Percentiles rank a stretch among this genome's conserved stretches.
phyloP scores from a whole-genome alignment of 1,139 yeast genomes.

The Entelexis sorbosivorans region DNA sequence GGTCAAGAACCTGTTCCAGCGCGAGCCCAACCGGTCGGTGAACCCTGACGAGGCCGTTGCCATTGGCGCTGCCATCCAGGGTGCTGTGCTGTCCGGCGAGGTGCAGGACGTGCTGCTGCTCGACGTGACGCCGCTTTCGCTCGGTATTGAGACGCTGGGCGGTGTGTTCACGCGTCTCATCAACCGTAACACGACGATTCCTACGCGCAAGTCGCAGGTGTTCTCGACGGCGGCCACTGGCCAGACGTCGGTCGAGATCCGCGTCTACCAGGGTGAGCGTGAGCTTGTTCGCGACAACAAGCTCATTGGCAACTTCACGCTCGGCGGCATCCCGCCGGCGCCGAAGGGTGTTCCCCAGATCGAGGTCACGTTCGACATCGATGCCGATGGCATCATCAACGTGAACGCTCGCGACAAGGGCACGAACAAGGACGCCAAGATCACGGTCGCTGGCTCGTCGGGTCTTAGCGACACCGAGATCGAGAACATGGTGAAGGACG shows the following conservation, averaged over 20 bases:
- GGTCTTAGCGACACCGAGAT: slow-evolving; percentile 81
- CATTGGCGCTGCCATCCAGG: slow-evolving; percentile 99
- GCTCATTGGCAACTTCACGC: slow-evolving; percentile 76
- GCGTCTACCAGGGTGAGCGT: slow-evolving; percentile 99
- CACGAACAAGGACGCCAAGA: slow-evolving; percentile 94
- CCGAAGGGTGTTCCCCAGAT: slow-evolving; percentile 99
- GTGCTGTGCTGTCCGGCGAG: slow-evolving; percentile 98
- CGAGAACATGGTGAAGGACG: slow-evolving; percentile 96
- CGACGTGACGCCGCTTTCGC: slow-evolving; percentile 94
- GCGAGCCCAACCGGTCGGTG: slow-evolving; percentile 95
- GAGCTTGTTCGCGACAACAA: slow-evolving; percentile 98
- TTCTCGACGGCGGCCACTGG: slow-evolving; percentile 99
- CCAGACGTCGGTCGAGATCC: slow-evolving; percentile 96
- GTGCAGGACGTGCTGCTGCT: slow-evolving; percentile 82
- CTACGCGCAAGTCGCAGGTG: slow-evolving; percentile 92
- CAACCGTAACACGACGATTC: slow-evolving; percentile 95
- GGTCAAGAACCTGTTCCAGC: slow-evolving; percentile 83
- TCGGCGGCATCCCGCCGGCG: slow-evolving; percentile 92
- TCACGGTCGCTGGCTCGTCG: slow-evolving; percentile 98
- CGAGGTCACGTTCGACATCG: slow-evolving; percentile 95
- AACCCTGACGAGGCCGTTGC: slow-evolving; percentile 99
- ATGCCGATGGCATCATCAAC: slow-evolving; percentile 97
- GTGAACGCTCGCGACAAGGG: slow-evolving; percentile 98
- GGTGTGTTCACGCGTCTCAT: slow-evolving; percentile 97
- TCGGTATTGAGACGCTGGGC: slow-evolving; percentile 98